Evolutionary conservation across 1,284 basidiomycete genomes (phyloP), one percentile per base, ranked within the genome.

Genomic region (Mycosarcoma maydis): DNA sequence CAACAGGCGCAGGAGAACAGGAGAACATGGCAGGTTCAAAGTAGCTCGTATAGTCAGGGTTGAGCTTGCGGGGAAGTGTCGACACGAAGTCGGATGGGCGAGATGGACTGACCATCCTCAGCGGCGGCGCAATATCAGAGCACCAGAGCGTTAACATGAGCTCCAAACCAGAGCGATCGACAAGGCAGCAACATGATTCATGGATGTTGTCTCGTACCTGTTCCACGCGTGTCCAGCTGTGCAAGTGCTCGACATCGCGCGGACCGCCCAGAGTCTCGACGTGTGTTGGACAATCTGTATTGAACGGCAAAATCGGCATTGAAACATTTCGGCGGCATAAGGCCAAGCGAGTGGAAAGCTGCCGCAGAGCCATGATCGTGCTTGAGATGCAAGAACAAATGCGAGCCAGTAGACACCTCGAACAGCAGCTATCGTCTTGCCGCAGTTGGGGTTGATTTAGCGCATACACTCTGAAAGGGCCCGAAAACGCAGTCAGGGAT

Each of bases 261-360:
- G 27, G 6, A 7, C 27, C 27, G 13, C 16, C 32, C 16, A 34
- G 8, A 16, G 9, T 7, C 6, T 29, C 27, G 38, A 41, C 32
- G n/a, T 37, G 6, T 20, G 17, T 46, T 19, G 20, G 23, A 17
- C 13, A 29, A 36, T 20, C 9, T 9, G 24, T 3, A 23, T 17
- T 19, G 6, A n/a, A 19, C 23, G 32, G 45, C 29, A 17, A 24
- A 14, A 23, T 51, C 53, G 59, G 53, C 52, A 56, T 47, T 55
- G 59, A 44, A 40, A 47, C 53, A 55, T 56, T 53, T 62, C 59
- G 59, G 48, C 53, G 53, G 53, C 59, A 52, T 59, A 24, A 42
- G 36, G 11, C 9, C 30, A 50, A 16, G 20, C 29, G 39, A 26
- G 27, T 13, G 27, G 27, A 34, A 43, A 17, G 14, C 14, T 13